Evolutionary conservation across 2,329 filamentous ascomycete species (phyloP).

Genomic region (Nigrospora sphaerica): DNA sequence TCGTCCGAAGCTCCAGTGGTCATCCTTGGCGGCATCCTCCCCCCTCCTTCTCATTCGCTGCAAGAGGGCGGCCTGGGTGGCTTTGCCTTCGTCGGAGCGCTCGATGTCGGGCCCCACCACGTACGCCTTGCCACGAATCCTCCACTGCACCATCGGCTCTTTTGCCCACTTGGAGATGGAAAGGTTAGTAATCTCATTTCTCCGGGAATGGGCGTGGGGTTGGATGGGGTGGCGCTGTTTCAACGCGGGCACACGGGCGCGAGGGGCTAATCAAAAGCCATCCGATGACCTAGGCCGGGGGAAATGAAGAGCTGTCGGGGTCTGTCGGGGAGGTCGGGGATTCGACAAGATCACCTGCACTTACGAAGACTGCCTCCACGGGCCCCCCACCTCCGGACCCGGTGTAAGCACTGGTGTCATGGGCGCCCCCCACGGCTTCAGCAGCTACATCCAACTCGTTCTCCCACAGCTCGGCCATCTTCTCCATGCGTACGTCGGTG

Average conservation of each 20-base stretch:
- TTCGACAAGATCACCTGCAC: background rate
- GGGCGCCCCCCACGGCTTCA: constrained; percentile 32
- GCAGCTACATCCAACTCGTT: constrained; percentile 20
- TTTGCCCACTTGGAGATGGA: constrained; percentile 50
- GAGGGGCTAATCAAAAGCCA: too few relatives aligned
- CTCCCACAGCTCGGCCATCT: constrained; percentile 63
- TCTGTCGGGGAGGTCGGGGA: background rate
- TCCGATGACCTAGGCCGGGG: too few relatives aligned
- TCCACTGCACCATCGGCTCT: constrained; percentile 71
- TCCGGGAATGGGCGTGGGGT: too few relatives aligned
- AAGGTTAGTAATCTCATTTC: too few relatives aligned
- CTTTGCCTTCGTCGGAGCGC: constrained; percentile 41
- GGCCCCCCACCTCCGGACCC: constrained; percentile 58
- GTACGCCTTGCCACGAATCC: constrained; percentile 69
- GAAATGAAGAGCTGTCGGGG: too few relatives aligned
- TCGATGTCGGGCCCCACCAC: constrained; percentile 62
- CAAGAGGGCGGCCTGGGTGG: constrained; percentile 53
- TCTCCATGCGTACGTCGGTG: constrained; percentile 83
- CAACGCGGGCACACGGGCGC: too few relatives aligned
- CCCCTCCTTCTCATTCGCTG: constrained; percentile 54
- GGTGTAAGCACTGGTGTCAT: constrained; percentile 24
- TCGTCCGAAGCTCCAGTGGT: constrained; percentile 67
- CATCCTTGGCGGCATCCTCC: constrained; percentile 25
- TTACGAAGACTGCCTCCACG: constrained; percentile 55
- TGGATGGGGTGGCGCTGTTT: too few relatives aligned